Base-by-base conservation (phyloP, 2,329 filamentous ascomycete species). In the Pseudogymnoascus sp. region DNA sequence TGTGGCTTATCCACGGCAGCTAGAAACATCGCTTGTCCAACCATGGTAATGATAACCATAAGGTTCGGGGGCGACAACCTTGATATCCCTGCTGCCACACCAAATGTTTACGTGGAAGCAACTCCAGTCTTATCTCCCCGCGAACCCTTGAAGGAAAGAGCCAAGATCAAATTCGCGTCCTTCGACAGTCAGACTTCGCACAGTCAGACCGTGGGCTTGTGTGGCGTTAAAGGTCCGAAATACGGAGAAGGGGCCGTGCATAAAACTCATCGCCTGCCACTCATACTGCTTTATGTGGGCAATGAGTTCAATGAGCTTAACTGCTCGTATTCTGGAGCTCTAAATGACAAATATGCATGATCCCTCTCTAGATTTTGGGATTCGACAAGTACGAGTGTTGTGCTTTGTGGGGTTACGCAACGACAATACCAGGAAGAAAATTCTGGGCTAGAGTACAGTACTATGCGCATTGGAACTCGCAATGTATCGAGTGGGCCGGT, bases 21-120 rank as follows among this genome's bases (percentile, higher is more conserved):
- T 33, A 55, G 25, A 5, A 33, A 33, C 28, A 33, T 19, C 8
- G 25, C 5, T 55, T 55, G n/a, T 55, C 25, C 49, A 55, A 55
- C 25, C 33, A 8, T n/a, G 45, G 45, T 5, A 52, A 25, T 52
- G 45, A 52, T 52, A 19, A 33, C 8, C 49, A 55, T 33, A 55
- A 55, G 49, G 49, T 55, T 55, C n/a, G 49, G 45, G 49, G 49
- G n/a, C 45, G 45, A 55, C n/a, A 30, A 55, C 25, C 19, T 33
- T 33, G 49, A 12, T 55, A 33, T 5, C 49, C 25, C 25, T 55
- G 49, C 25, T 33, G n/a, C 25, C n/a, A 33, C 49, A 55, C 49
- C 49, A 55, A 33, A 55, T 55, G 11, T 33, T 30, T 55, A 19
- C 28, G 16, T 16, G 25, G 49, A 33, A 33, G 49, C 25, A 33